Conservation (phyloP, 768 basidiomycete species). For the Mycena polygramma region DNA sequence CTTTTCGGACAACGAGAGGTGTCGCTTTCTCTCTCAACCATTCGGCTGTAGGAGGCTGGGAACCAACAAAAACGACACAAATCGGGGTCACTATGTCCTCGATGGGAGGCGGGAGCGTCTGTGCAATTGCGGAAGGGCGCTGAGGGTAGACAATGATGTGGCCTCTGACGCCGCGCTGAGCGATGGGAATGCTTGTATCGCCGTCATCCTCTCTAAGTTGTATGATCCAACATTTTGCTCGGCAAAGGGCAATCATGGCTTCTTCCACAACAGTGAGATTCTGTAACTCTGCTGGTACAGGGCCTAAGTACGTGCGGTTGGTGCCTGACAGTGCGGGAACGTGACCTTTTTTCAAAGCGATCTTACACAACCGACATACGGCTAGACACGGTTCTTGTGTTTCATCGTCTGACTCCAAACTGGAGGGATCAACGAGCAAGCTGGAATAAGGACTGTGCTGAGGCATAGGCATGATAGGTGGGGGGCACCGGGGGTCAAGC, state of each 20-base stretch:
- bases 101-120: constrained; percentile 37
- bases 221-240: constrained; percentile 33
- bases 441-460: not conserved
- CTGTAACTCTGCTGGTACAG: not conserved
- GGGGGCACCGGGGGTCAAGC: not conserved
- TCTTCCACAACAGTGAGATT: constrained; percentile 40
- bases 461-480: not conserved
- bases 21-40: constrained; percentile 42
- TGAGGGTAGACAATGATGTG: constrained; percentile 46
- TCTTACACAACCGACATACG: not conserved
- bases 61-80: constrained; percentile 43
- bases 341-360: no score
- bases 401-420: not conserved
- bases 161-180: constrained; percentile 41
- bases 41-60: constrained; percentile 24
- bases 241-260: constrained; percentile 41
- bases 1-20: constrained; percentile 29
- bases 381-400: not conserved
- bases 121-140: constrained; percentile 30
- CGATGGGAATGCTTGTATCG: not conserved
- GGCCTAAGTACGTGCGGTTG: constrained; percentile 12
- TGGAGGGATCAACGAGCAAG: not conserved
- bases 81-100: constrained; percentile 40
- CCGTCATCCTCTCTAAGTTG: constrained; percentile 11
- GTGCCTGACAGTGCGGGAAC: not conserved